Conservation (phyloP, 2,329 filamentous ascomycete species). For the Ciborinia camelliae region DNA sequence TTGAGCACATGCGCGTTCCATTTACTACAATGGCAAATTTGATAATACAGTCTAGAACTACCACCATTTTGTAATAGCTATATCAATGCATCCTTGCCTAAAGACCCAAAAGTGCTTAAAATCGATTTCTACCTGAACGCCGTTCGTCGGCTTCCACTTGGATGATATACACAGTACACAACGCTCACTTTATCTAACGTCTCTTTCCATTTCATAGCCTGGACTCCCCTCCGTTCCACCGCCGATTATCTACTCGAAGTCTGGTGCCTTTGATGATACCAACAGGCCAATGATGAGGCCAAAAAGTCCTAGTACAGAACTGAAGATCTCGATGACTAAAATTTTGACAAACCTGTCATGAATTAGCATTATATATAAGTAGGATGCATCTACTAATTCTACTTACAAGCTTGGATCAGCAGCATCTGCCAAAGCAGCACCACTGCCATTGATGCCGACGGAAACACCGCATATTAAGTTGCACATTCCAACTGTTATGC, state of each 20-base stretch:
- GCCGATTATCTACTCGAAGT: slow-evolving; percentile 50
- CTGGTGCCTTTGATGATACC: slow-evolving; percentile 76
- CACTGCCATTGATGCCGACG: slow-evolving; percentile 96
- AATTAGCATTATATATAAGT: slow-evolving; percentile 23
- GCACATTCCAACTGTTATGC: slow-evolving; percentile 89
- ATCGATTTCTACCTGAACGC: slow-evolving; percentile 29
- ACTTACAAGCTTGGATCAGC: slow-evolving; percentile 84
- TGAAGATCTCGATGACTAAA: slow-evolving; percentile 98
- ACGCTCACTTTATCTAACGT: slow-evolving; percentile 17
- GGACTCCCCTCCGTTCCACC: background rate
- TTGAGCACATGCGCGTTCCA: slow-evolving; percentile 3
- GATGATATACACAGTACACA: slow-evolving; percentile 29
- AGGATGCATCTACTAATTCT: background rate
- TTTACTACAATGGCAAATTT: slow-evolving; percentile 25
- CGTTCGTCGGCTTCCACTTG: slow-evolving; percentile 21
- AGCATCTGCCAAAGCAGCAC: slow-evolving; percentile 92
- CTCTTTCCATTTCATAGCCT: slow-evolving; percentile 1
- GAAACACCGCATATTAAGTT: slow-evolving; percentile 95
- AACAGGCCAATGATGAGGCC: slow-evolving; percentile 92
- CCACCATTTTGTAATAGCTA: slow-evolving; percentile 18
- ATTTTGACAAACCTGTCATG: slow-evolving; percentile 87
- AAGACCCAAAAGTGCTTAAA: slow-evolving; percentile 21
- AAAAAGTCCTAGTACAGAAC: slow-evolving; percentile 92
- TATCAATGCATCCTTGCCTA: slow-evolving; percentile 22
- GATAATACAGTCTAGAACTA: slow-evolving; percentile 31